Percentiles rank a stretch among this genome's conserved stretches.
These are phyloP conservation scores for Cercophora samala DNA, from an alignment of 495 filamentous ascomycete genomes.

Conservation along the genomic window DNA sequence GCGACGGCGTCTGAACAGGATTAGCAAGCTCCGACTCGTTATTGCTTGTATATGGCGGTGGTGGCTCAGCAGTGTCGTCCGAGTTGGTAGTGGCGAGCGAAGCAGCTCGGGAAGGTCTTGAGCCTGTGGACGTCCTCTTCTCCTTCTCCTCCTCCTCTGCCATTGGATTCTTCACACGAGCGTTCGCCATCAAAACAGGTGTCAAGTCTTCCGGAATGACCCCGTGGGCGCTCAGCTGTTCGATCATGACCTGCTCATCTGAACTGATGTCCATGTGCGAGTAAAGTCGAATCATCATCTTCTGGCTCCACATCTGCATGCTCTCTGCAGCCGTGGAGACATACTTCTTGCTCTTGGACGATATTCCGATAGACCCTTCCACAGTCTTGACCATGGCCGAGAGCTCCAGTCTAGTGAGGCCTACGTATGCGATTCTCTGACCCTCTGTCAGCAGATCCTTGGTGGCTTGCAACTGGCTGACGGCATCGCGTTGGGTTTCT, in stretches of 20 bases:
- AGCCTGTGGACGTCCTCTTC: conserved; percentile 11
- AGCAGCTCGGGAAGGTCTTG: conserved; percentile 22
- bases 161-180: conserved; percentile 90
- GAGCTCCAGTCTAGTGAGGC: conserved; percentile 75
- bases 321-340: conserved; percentile 65
- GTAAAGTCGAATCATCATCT: conserved; percentile 93
- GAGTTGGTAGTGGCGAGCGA: conserved; percentile 28
- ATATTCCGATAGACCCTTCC: conserved; percentile 55
- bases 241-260: conserved; percentile 96
- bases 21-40: conserved; percentile 67
- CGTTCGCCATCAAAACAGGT: conserved; percentile 84
- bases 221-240: conserved; percentile 90
- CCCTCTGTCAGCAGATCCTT: conserved; percentile 94
- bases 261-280: conserved; percentile 92
- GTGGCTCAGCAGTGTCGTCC: conserved; percentile 49
- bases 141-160: conserved; percentile 41
- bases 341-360: conserved; percentile 61
- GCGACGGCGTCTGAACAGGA: conserved; percentile 68
- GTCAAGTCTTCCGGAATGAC: conserved; percentile 80
- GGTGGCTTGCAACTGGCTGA: conserved; percentile 91
- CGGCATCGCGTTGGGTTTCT: conserved; percentile 76
- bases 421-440: conserved; percentile 95
- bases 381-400: conserved; percentile 69
- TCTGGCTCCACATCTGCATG: conserved; percentile 93
- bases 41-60: conserved; percentile 69